Conservation (phyloP, 2,329 filamentous ascomycete genomes). For the Fusarium avenaceum region DNA sequence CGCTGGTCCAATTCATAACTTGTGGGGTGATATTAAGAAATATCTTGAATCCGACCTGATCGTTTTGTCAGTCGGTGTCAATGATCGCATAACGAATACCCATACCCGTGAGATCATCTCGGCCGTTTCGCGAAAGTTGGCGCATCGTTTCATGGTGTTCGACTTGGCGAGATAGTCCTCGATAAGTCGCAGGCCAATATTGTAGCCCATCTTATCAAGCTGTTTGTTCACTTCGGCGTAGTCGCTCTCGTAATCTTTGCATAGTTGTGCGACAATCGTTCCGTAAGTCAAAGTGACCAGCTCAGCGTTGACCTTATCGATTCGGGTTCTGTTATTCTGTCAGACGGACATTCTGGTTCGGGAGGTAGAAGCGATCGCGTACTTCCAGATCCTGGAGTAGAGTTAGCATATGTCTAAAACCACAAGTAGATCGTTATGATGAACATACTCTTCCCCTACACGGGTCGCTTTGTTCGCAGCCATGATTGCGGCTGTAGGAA, state of each 20-base stretch:
- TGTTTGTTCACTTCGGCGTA: slow-evolving; percentile 98
- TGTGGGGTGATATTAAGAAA: slow-evolving; percentile 97
- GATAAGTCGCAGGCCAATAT: slow-evolving; percentile 94
- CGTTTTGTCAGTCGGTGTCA: slow-evolving; percentile 36
- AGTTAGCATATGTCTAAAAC: slow-evolving; percentile 42
- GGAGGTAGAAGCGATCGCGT: slow-evolving; percentile 58
- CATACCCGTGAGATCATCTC: slow-evolving; percentile 93
- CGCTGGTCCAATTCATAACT: slow-evolving; percentile 94
- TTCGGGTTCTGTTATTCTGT: slow-evolving; percentile 76
- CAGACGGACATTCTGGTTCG: slow-evolving; percentile 18
- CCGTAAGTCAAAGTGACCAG: slow-evolving; percentile 97
- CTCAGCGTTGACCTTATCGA: slow-evolving; percentile 98
- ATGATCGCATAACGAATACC: too few species aligned
- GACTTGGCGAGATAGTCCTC: slow-evolving; percentile 98
- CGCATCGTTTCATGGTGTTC: slow-evolving; percentile 87
- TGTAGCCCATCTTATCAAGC: slow-evolving; percentile 99
- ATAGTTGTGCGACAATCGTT: slow-evolving; percentile 95
- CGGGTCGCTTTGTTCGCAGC: slow-evolving; percentile 72
- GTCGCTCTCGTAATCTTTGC: slow-evolving; percentile 94
- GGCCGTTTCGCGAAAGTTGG: slow-evolving; percentile 94
- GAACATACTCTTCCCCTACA: slow-evolving; percentile 71
- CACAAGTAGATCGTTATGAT: slow-evolving; percentile 12
- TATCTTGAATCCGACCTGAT: slow-evolving; percentile 96
- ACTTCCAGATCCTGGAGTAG: slow-evolving; percentile 88
- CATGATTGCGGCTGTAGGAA: slow-evolving; percentile 57